Evolutionary conservation across 2,329 filamentous ascomycete species (phyloP), one percentile per base, ranked within the genome.

Genomic region (Phyllosticta citriasiana): DNA sequence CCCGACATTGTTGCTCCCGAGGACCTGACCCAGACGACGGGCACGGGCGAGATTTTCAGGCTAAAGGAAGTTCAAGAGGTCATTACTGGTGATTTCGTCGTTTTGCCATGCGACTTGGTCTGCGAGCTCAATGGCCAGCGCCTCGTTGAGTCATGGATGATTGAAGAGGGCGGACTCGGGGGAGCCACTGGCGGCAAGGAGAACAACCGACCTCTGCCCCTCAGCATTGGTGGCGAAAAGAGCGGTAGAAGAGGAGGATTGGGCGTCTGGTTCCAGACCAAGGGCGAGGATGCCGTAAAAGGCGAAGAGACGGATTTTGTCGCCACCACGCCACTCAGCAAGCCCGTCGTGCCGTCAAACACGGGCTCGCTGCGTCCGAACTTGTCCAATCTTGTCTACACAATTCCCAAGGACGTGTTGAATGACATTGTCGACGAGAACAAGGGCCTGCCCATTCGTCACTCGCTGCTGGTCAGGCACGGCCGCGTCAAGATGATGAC

Each of bases 221-320:
- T 75, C 50, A 78, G 78, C 2, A 69, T 80, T 8, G 80, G 81
- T 33, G 82, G 80, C 51, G 83, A 85, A 68, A 77, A 77, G 60
- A 78, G 79, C 2, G 82, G 83, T 26, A 80, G 84, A 64, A 88
- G 88, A 73, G 91, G 92, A 52, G 94, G 91, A 1, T 78, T 97
- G 47, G 88, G 88, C 5, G 88, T 99, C 1, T 97, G 89, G 86
- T 97, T 97, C 73, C 85, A 93, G 69, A 96, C 91, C 1, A 90
- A 90, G 71, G 83, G 81, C 19, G 87, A 88, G 64, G 85, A 84
- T 5, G 84, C 85, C 40, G 82, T 93, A 64, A 97, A 97, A 76
- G 88, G 88, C 54, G 91, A 97, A 72, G 91, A 96, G 72, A 94
- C 91, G 1, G 93, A 97, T 70, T 97, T 97, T 71, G 83, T 97